Base-by-base conservation (phyloP, 257 asterid species). In the Lantana camara region DNA sequence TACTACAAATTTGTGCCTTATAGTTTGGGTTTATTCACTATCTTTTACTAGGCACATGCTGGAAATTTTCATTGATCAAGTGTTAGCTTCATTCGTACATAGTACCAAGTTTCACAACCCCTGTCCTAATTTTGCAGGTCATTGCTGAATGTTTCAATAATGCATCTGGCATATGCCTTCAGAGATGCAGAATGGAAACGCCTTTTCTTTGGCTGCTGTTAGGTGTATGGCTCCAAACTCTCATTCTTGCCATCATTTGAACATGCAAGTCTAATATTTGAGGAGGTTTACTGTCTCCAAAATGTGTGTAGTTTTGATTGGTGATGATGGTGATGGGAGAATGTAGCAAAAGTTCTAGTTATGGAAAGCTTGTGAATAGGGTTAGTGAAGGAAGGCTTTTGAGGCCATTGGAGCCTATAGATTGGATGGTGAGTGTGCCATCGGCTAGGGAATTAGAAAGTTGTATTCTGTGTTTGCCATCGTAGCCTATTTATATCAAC, bases 321-420 rank as follows among this genome's bases (percentile, higher is more conserved):
- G 65, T 61, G 60, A 60, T 73, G 75, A 55, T 62, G 69, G 65
- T 73, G 67, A 66, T 24, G 67, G 60, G 49, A 63, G 75, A 76
- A 68, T 73, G 75, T 69, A 72, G 72, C 63, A 9, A 38, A 38
- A 6, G 23, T n/a, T 52, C 20, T 65, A 50, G 29, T 50, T 66
- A 65, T 37, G 12, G 41, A 64, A 30, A 59, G 54, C 44, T 59
- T 69, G 69, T 60, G 66, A n/a, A 12, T 75, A 75, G 79, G 68
- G 15, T 22, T 58, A 60, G 70, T 55, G 58, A 60, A 7, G 40
- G 37, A 24, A 41, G 62, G 45, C 22, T 37, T 51, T 23, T 14
- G 50, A 62, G 57, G 35, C 5, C 32, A 22, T 41, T 16, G 44
- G 22, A 57, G 47, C 35, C 63, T 27, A 2, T 27, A 35, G 66